Percentiles rank a stretch among this genome's conserved stretches.
Conservation (phyloP, 345 rosid genomes). For the Chamaenerion angustifolium region DNA sequence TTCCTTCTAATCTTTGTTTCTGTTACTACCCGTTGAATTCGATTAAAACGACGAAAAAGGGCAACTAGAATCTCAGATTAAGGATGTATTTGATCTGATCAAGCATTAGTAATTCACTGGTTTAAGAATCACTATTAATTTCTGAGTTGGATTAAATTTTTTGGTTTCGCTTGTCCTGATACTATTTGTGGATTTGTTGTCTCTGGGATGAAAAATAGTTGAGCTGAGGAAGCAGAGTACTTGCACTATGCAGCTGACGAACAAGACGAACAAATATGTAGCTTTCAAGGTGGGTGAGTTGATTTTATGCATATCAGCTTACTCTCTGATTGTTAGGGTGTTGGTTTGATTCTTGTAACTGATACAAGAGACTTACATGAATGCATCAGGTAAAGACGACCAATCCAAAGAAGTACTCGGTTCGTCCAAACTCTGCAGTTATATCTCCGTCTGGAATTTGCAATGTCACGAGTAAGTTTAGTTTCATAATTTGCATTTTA, state of each 20-base stretch:
- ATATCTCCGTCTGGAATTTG: constrained; percentile 50
- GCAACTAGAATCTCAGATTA: too few relatives aligned
- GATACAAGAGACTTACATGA: neutral
- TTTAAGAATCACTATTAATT: neutral
- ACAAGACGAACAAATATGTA: constrained; percentile 49
- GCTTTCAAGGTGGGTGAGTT: constrained; percentile 53
- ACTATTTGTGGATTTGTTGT: constrained; percentile 2
- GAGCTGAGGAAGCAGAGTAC: constrained; percentile 75
- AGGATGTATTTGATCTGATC: too few relatives aligned
- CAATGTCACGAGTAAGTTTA: constrained; percentile 45
- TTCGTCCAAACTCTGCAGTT: constrained; percentile 72
- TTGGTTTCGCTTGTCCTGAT: neutral
- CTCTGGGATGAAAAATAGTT: constrained; percentile 30
- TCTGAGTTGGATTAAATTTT: neutral
- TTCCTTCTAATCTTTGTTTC: too few relatives aligned
- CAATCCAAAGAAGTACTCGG: constrained; percentile 69
- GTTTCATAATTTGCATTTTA: neutral
- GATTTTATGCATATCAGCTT: neutral
- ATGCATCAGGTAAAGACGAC: constrained; percentile 66
- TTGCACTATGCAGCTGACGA: constrained; percentile 61
- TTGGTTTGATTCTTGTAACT: neutral
- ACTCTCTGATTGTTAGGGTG: neutral
- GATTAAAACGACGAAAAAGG: too few relatives aligned
- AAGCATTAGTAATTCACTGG: too few relatives aligned
- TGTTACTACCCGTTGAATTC: too few relatives aligned